Base-by-base conservation (phyloP, 1,139 yeast genomes). In the Saccharomyces pastorianus region DNA sequence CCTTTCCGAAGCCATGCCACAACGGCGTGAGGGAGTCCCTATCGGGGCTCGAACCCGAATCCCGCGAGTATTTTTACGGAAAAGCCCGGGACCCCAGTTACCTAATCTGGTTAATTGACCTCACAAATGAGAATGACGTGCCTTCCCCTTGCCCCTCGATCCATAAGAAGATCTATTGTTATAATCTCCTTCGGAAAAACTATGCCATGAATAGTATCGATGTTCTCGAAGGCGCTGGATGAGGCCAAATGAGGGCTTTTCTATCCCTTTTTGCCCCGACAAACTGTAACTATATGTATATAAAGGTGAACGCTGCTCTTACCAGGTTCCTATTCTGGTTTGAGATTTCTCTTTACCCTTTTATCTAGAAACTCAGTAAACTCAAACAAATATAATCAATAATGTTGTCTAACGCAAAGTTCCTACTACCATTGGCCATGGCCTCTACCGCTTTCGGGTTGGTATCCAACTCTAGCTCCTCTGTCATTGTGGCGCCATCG, bases 61-160 rank as follows among this genome's bases (percentile, higher is more conserved):
- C 13, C 42, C 42, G 42, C 42, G 42, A 38, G 42, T 34, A 17
- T 8, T 17, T 38, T 3, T 4, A 20, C 6, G 29, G 20, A 26
- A 51, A 38, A 14, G 48, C 28, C 25, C 49, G 44, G 38, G 38
- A 44, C 48, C 47, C 48, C 31, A 46, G 31, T 27, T 46, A 46
- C 42, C 42, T 38, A 38, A 38, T 38, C 42, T 38, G 42, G 42
- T 38, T 38, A 38, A 38, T 38, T 7, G 25, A 38, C 3, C 23
- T 38, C 42, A 6, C 25, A 7, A 2, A 17, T 38, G 5, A 7
- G 42, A 17, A 38, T 38, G 42, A 38, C 42, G 42, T 38, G 9
- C 23, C 42, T 38, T 38, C 42, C 23, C 42, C 42, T 38, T 11
- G 23, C 42, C 42, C 42, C 42, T 38, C 20, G 23, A 11, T 6